Evolutionary conservation across 495 filamentous ascomycete genomes (phyloP).

Genomic region (Penicillium mononematosum): DNA sequence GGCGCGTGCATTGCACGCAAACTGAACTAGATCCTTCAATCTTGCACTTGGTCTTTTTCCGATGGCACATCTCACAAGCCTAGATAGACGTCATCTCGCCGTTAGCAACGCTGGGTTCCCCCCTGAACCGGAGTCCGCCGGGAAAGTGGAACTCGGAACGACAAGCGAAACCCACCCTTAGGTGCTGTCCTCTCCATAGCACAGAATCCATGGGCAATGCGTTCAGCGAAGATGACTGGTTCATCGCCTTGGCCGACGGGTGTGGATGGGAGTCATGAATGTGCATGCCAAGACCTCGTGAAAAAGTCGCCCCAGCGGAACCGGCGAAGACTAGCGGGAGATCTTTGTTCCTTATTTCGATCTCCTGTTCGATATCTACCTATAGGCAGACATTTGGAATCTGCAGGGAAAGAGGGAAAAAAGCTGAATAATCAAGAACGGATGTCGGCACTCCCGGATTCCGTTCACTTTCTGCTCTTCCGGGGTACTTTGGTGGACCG

Average conservation of each 20-base stretch:
- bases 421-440: constrained; percentile 1
- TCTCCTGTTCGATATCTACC: background rate
- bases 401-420: background rate
- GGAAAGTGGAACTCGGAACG: background rate
- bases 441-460: constrained; percentile 8
- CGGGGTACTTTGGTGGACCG: constrained; percentile 7
- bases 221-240: background rate
- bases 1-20: constrained; percentile 90
- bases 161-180: background rate
- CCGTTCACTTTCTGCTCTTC: constrained; percentile 1
- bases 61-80: constrained; percentile 96
- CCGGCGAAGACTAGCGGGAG: background rate
- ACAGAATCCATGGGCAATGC: constrained; percentile 3
- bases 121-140: background rate
- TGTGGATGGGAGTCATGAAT: background rate
- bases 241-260: constrained; percentile 1
- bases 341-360: constrained; percentile 2
- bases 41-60: constrained; percentile 97
- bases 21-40: constrained; percentile 66
- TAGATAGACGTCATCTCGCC: constrained; percentile 28
- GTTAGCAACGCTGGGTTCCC: constrained; percentile 11
- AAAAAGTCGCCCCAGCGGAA: constrained; percentile 5
- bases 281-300: constrained; percentile 9
- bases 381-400: background rate
- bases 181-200: background rate